Conservation (phyloP, 768 basidiomycete genomes). For the Phylloporus sp. region DNA sequence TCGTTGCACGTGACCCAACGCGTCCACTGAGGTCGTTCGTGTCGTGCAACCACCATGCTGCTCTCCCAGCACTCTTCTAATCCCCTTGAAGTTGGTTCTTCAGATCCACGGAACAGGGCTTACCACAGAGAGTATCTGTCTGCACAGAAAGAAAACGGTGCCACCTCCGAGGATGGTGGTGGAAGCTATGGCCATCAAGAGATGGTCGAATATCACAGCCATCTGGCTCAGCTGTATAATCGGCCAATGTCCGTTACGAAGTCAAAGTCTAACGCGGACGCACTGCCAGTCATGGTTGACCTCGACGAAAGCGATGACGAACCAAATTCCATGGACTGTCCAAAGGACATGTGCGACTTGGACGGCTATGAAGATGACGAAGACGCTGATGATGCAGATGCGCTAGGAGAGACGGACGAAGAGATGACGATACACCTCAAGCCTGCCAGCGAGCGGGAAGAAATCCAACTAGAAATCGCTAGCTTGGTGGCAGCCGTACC, state of each 20-base stretch:
- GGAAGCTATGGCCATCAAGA: conserved; percentile 37
- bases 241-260: conserved; percentile 19
- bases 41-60: conserved; percentile 36
- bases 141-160: conserved; percentile 31
- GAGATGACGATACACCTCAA: conserved; percentile 56
- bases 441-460: conserved; percentile 61
- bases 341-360: conserved; percentile 35
- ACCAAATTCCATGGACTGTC: conserved; percentile 34
- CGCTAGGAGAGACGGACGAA: conserved; percentile 52
- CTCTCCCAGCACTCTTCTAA: conserved; percentile 74
- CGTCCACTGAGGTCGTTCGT: background rate
- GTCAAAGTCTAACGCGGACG: conserved; percentile 19
- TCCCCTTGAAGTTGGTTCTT: conserved; percentile 64
- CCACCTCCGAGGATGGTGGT: conserved; percentile 53
- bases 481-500: conserved; percentile 68
- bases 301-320: conserved; percentile 46
- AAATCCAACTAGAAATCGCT: conserved; percentile 73
- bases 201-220: conserved; percentile 46
- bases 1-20: conserved; percentile 19
- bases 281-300: conserved; percentile 36
- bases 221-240: conserved; percentile 44
- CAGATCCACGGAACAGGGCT: conserved; percentile 48
- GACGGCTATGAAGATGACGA: conserved; percentile 35
- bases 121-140: conserved; percentile 40
- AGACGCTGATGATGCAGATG: conserved; percentile 32